A percentile compares a stretch with the other conserved stretches of the same genome.
Evolutionary conservation across 2,329 filamentous ascomycete species (phyloP).

Genomic region (Pseudogymnoascus pannorum): DNA sequence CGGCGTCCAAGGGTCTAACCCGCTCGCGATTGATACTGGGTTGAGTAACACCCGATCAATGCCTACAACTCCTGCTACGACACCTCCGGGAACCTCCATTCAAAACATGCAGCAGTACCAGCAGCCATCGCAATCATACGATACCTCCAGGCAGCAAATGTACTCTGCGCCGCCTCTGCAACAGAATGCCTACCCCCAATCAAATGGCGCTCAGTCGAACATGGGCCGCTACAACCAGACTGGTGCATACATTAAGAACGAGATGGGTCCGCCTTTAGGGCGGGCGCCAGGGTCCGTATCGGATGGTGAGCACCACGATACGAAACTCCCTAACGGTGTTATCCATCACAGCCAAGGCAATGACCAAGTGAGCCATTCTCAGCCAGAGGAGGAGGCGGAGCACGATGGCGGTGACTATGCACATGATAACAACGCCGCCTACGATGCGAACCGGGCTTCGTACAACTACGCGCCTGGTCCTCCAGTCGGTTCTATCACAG

Average conservation of each 20-base stretch:
- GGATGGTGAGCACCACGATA: conserved; percentile 55
- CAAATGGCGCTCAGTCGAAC: conserved; percentile 52
- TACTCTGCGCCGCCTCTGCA: conserved; percentile 64
- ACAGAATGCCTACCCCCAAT: conserved; percentile 63
- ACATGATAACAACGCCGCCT: conserved; percentile 65
- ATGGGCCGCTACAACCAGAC: conserved; percentile 59
- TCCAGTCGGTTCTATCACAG: conserved; percentile 57
- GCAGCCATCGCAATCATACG: conserved; percentile 60
- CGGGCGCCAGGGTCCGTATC: conserved; percentile 51
- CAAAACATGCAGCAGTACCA: conserved; percentile 76
- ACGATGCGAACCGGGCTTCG: conserved; percentile 62
- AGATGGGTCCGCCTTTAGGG: conserved; percentile 76
- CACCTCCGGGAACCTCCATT: conserved; percentile 70
- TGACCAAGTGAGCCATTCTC: conserved; percentile 45
- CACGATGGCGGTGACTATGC: conserved; percentile 81
- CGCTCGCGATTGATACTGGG: conserved; percentile 73
- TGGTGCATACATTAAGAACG: conserved; percentile 67
- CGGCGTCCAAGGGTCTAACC: conserved; percentile 54
- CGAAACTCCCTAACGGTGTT: conserved; percentile 59
- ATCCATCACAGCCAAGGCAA: conserved; percentile 50
- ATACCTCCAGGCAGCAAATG: conserved; percentile 62
- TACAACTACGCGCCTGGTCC: conserved; percentile 70
- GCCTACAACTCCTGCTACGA: conserved; percentile 84
- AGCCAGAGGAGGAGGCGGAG: conserved; percentile 61
- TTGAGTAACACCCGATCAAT: conserved; percentile 76